Base-by-base conservation (phyloP, 2,329 filamentous ascomycete genomes). In the Macrophomina pseudophaseolina region DNA sequence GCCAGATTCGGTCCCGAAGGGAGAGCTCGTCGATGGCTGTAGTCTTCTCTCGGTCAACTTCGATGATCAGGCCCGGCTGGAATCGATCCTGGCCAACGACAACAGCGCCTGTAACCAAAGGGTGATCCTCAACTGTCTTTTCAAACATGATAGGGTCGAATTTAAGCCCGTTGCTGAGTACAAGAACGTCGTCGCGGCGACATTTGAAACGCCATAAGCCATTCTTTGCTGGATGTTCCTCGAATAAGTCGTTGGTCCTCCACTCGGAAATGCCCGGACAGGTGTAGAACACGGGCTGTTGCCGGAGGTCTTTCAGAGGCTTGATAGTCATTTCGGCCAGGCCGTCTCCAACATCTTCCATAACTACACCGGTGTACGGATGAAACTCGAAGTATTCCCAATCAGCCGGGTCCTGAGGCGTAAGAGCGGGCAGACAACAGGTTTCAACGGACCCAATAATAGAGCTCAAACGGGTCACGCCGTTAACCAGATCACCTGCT, bases 1-100 rank as follows among this genome's bases (percentile, higher is more conserved):
- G 73, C 83, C 83, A 85, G 4, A 86, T 77, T 49, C 75, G 74
- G 5, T 84, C 78, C 3, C 84, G 67, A 2, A 80, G 68, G 48
- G 40, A 53, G n/a, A 64, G 65, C 12, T 65, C 44, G 12, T 69
- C 66, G 16, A 65, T 40, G 1, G 42, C 23, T 14, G 49, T 3
- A 38, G 52, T 6, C 63, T 53, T 28, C 5, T 71, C 66, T 30
- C 51, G 32, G 44, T 65, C 42, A 12, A 69, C 71, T 66, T 78
- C 76, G 9, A 79, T 35, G 1, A 79, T 67, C 1, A 78, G 66
- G 0, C 71, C 72, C 42, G 74, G 70, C 30, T 73, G 73, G n/a
- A 73, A 71, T 7, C 71, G 69, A 16, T 70, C 70, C 28, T 71
- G 71, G 0, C 77, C 77, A 14, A 78, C 72, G 8, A 79, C 69